phyloP scores from a whole-genome alignment of 352 stramenopile genomes.

The Globisporangium orthogonon region DNA sequence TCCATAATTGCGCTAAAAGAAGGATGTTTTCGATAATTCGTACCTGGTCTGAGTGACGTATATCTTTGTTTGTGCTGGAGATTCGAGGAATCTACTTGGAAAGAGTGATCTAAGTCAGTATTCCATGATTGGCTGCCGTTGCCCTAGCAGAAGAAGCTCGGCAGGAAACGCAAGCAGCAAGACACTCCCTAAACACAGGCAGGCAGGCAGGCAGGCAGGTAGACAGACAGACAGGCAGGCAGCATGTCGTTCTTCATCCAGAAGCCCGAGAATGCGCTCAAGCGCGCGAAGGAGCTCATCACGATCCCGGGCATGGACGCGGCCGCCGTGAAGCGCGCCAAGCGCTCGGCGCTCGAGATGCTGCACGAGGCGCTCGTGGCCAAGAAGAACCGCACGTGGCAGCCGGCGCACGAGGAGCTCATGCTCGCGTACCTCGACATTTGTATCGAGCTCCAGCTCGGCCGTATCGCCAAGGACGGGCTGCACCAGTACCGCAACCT shows the following conservation, averaged over 20 bases:
- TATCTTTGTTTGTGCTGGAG: no score
- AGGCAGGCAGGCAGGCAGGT: not conserved
- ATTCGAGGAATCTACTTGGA: no score
- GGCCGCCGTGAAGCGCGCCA: conserved; percentile 68
- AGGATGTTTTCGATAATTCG: no score
- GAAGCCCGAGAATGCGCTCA: conserved; percentile 91
- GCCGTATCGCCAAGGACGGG: conserved; percentile 95
- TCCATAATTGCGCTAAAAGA: not conserved
- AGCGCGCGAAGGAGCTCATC: conserved; percentile 85
- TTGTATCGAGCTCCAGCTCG: conserved; percentile 93
- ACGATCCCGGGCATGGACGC: conserved; percentile 69
- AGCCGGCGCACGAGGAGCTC: conserved; percentile 95
- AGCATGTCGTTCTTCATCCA: conserved; percentile 84
- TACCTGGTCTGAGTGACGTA: no score
- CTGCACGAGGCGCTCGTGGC: conserved; percentile 93
- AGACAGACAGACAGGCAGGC: not conserved
- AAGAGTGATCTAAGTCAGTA: no score
- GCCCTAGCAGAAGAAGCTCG: no score
- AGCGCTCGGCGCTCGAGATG: conserved; percentile 79
- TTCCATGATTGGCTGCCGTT: no score
- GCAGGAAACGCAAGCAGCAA: no score
- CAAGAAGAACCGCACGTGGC: conserved; percentile 96
- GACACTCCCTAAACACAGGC: no score
- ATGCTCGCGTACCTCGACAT: conserved; percentile 96
- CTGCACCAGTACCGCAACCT: conserved; percentile 98